Conservation (phyloP, 2,329 filamentous ascomycete genomes). For the Cyphellophora europaea region DNA sequence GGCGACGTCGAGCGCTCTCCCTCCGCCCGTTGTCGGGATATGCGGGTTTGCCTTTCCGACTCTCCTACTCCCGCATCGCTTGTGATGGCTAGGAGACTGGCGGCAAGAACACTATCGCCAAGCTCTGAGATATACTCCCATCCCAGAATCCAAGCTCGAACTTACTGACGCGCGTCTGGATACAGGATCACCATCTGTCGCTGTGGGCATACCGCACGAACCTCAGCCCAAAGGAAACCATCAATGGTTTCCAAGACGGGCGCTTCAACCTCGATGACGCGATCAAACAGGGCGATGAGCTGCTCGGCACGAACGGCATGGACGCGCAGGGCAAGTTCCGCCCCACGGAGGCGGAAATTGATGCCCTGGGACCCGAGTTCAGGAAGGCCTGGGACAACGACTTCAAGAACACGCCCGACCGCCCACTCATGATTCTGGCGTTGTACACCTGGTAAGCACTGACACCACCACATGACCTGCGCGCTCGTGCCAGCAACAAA, state of each 20-base stretch:
- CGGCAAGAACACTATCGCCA: no score
- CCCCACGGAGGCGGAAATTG: slow-evolving; percentile 44
- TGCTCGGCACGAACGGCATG: slow-evolving; percentile 49
- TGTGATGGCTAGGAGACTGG: no score
- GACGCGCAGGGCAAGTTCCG: slow-evolving; percentile 50
- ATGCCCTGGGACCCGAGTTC: slow-evolving; percentile 44
- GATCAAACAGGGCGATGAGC: slow-evolving; percentile 15
- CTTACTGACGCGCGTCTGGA: no score
- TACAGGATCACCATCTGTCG: slow-evolving; percentile 47
- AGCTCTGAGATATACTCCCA: no score
- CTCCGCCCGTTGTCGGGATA: no score
- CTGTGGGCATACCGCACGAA: slow-evolving; percentile 44
- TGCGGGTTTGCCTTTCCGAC: no score
- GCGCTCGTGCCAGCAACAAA: no score
- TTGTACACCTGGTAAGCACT: slow-evolving; percentile 8
- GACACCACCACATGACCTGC: no score
- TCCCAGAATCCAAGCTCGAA: no score
- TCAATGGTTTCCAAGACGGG: slow-evolving; percentile 45
- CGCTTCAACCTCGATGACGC: slow-evolving; percentile 30
- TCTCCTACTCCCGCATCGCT: no score
- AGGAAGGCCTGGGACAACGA: slow-evolving; percentile 46
- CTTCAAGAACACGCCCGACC: slow-evolving; percentile 37
- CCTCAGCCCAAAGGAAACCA: slow-evolving; percentile 37
- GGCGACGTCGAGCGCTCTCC: no score
- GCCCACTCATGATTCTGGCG: slow-evolving; percentile 23